These are phyloP conservation scores for Mediolabrus comicus DNA, from an alignment of 108 stramenopile species.

Conservation along the genomic window DNA sequence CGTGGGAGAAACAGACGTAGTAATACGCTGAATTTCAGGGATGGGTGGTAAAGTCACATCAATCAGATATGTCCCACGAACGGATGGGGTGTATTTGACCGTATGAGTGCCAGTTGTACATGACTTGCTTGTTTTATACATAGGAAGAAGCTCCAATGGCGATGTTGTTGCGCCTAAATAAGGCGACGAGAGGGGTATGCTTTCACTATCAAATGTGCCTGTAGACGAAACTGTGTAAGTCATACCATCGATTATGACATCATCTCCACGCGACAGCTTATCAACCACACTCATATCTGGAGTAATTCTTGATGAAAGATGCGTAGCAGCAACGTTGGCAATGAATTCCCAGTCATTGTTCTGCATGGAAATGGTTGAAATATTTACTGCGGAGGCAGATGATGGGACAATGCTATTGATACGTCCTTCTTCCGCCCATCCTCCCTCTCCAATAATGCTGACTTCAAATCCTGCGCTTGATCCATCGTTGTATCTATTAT, in stretches of 20 bases:
- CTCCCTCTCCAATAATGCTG: slow-evolving; percentile 57
- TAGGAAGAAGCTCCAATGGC: background rate
- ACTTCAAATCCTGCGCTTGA: slow-evolving; percentile 49
- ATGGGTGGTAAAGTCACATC: slow-evolving; percentile 38
- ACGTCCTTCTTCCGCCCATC: slow-evolving; percentile 69
- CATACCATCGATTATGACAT: slow-evolving; percentile 45
- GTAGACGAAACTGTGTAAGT: slow-evolving; percentile 40
- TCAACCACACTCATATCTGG: slow-evolving; percentile 1
- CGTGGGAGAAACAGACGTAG: slow-evolving; percentile 13
- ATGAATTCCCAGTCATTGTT: slow-evolving; percentile 35
- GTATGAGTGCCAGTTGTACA: slow-evolving; percentile 48
- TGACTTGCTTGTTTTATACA: slow-evolving; percentile 25
- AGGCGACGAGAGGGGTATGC: slow-evolving; percentile 35
- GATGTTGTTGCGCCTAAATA: slow-evolving; percentile 21
- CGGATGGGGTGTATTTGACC: slow-evolving; percentile 46
- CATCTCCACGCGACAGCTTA: slow-evolving; percentile 39
- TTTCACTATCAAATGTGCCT: slow-evolving; percentile 32
- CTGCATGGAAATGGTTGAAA: background rate
- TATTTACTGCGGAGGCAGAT: background rate
- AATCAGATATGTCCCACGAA: slow-evolving; percentile 54
- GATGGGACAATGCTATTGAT: slow-evolving; percentile 39
- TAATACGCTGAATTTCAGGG: slow-evolving; percentile 55
- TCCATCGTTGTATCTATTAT: slow-evolving; percentile 63
- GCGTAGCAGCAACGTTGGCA: slow-evolving; percentile 12
- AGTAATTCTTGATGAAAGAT: slow-evolving; percentile 5